Base-by-base conservation (phyloP, 345 rosid species). In the Chamaenerion angustifolium region DNA sequence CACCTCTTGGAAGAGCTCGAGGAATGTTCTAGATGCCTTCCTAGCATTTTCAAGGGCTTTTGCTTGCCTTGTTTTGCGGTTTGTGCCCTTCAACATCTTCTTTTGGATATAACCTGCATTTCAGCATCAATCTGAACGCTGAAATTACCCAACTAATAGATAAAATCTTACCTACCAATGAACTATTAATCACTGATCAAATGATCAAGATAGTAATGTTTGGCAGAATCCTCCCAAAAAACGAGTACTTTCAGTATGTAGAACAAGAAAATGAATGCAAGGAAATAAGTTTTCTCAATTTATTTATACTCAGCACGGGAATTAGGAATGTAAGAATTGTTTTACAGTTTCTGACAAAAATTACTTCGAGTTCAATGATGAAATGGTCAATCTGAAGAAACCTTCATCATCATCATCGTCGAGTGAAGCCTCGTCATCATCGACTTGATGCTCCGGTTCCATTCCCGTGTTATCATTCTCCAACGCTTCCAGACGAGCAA, bases 1-100 rank as follows among this genome's bases (percentile, higher is more conserved):
- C 45, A 87, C 93, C 95, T 85, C 94, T 9, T 80, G 83, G 66
- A 92, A 72, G 43, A 84, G 94, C 76, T 92, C 96, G 51, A 77
- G 63, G 70, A 92, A 88, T 31, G 89, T 79, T 64, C 85, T 82
- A 11, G 95, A 88, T 12, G 95, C 84, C 71, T 65, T 87, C 78
- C 81, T 84, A 52, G 90, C 93, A 73, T 79, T 78, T 61, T 87
- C 94, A 42, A 92, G 90, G 1, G 95, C 98, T 68, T 84, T 87
- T 10, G 98, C 90, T 64, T 92, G 96, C 21, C 95, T 85, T n/a
- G 96, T 87, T 68, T 82, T 84, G 14, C 88, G 82, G 54, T 77
- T 84, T 12, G 84, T 72, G 64, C 98, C 72, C 51, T 84, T 87
- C 2, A 65, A 61, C 51, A 75, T 84, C 78, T 66, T 87, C 83